Base-by-base conservation (phyloP, 1,284 basidiomycete genomes). In the Trichosporon asahii region DNA sequence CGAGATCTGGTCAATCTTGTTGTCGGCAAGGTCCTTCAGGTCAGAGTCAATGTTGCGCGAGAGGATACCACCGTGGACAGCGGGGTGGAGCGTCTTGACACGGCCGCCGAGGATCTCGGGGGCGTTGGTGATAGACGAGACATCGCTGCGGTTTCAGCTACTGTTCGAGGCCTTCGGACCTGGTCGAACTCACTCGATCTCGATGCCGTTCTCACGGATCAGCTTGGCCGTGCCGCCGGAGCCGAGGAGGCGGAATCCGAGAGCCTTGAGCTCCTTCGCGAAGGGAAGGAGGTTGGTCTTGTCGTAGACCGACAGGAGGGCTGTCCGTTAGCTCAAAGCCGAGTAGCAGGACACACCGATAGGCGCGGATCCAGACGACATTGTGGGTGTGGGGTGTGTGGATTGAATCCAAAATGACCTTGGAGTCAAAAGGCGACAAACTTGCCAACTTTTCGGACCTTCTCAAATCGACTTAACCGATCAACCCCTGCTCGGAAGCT, bases 101-200 rank as follows among this genome's bases (percentile, higher is more conserved):
- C 97, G 88, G 57, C 97, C 97, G 68, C 96, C 95, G 15, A 99
- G 88, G 94, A 99, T 99, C 84, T 99, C 97, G n/a, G 96, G 97
- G 0, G 95, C 95, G 80, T 96, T 96, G 66, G 97, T 99, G 84
- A 99, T 92, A 79, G 95, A 93, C 23, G 95, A 94, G 61, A 99
- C 95, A 88, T 99, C 97, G 75, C 95, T 98, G 65, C 27, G 8
- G 15, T 44, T 33, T 49, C n/a, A 40, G 65, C 29, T 35, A 27
- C n/a, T n/a, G n/a, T 27, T 14, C 65, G 64, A 9, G 44, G 64
- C n/a, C 3, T 29, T 23, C 11, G 7, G 15, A 23, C 27, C 37
- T 65, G 40, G 7, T 25, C 0, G 2, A 5, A 87, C 91, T 76
- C 79, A 93, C 95, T 94, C 90, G 77, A 99, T 95, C 66, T 90